A percentile compares a stretch with the other conserved stretches of the same genome.
These are phyloP conservation scores for Pseudomicrostroma phylloplanum DNA, from an alignment of 1,284 basidiomycete genomes.

Conservation along the genomic window DNA sequence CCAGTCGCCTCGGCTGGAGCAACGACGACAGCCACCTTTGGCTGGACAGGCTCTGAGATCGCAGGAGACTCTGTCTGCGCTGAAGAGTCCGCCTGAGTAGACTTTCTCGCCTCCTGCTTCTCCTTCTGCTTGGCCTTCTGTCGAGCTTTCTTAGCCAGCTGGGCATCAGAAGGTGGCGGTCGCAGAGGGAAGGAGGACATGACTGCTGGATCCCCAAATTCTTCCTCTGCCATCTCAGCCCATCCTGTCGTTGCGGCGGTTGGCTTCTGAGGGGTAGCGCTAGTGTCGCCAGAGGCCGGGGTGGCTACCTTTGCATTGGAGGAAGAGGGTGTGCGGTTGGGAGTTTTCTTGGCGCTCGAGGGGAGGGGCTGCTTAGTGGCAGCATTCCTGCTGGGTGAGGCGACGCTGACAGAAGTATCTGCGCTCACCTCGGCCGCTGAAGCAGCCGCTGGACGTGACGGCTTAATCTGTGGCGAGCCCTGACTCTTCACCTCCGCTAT, in stretches of 20 bases:
- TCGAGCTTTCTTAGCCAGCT: slow-evolving; percentile 4
- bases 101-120: neutral
- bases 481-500: neutral
- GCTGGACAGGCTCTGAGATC: neutral
- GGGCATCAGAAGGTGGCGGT: slow-evolving; percentile 10
- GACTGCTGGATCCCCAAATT: neutral
- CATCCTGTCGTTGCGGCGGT: neutral
- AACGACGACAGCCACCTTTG: neutral
- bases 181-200: neutral
- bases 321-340: neutral
- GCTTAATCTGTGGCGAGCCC: neutral
- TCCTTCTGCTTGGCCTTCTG: slow-evolving; percentile 2
- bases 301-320: too few species aligned
- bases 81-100: neutral
- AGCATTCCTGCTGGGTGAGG: neutral
- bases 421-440: neutral
- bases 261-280: neutral
- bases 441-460: too few species aligned
- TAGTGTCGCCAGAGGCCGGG: too few species aligned
- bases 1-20: neutral
- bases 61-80: neutral
- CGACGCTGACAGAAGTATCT: neutral
- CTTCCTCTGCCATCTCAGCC: neutral
- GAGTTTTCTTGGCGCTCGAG: neutral
- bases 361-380: neutral